A percentile compares a stretch with the other conserved stretches of the same genome.
Evolutionary conservation across 805 yeast species (phyloP).

Genomic region (Kazachstania viticola): DNA sequence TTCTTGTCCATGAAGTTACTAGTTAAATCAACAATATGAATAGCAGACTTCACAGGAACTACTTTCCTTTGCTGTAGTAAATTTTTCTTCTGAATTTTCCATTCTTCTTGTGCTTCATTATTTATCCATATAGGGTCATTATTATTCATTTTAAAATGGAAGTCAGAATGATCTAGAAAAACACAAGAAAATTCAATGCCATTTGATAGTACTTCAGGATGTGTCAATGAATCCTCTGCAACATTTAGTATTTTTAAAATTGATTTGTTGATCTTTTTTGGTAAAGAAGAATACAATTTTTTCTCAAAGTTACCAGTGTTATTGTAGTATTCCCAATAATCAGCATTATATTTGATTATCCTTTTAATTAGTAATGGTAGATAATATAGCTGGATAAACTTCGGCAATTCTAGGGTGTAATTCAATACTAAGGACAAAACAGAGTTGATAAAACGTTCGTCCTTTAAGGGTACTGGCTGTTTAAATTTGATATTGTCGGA

Average conservation of each 20-base stretch:
- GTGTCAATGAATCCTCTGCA: neutral
- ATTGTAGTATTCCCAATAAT: neutral
- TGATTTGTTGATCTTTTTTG: neutral
- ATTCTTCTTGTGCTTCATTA: neutral
- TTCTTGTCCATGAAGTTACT: no score
- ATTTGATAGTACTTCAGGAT: neutral
- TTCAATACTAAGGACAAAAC: constrained; percentile 1
- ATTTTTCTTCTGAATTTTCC: neutral
- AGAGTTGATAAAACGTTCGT: neutral
- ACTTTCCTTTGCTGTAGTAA: constrained; percentile 2
- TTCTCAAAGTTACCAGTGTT: neutral
- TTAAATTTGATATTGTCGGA: no score
- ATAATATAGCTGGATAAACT: constrained; percentile 5
- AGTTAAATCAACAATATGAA: neutral
- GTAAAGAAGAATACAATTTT: neutral
- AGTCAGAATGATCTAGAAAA: neutral
- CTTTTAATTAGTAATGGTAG: constrained; percentile 1
- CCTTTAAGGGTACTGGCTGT: neutral
- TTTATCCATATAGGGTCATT: constrained; percentile 1
- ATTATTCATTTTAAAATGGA: neutral
- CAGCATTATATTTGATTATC: neutral
- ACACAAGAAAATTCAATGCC: constrained; percentile 1
- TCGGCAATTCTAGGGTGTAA: constrained; percentile 8
- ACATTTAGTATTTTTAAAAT: neutral
- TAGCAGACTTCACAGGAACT: no score